Base-by-base conservation (phyloP, 352 stramenopile genomes). In the Phytophthora fragariaefolia region DNA sequence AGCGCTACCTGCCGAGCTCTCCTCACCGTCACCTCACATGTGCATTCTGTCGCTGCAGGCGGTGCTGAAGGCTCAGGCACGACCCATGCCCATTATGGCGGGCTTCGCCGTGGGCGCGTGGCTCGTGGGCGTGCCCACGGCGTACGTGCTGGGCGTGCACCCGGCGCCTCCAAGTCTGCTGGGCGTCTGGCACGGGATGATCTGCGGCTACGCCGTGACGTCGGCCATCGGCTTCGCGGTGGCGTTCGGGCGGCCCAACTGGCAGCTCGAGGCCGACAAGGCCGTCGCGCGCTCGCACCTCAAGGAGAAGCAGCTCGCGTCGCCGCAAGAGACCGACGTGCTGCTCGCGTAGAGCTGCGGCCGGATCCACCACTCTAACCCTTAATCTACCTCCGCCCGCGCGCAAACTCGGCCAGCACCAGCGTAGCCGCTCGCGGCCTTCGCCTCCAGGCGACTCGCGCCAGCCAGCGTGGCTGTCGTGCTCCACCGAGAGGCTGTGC, bases 141-240 rank as follows among this genome's bases (percentile, higher is more conserved):
- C 87, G 4, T 96, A 93, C 63, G 66, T 91, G 36, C 64, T 97
- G 28, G 87, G 79, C 20, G 57, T 93, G 10, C 73, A 71, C 6
- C 58, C 70, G 7, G 57, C 46, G 9, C 59, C 58, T 2, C 61
- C 70, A 18, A 76, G 58, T 46, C 76, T 95, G 17, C 49, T 92
- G 1, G 85, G 87, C 18, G 77, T 97, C 22, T 96, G 88, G 87
- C 46, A 90, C 56, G 87, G 69, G 9, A 77, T 77, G 64, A 77
- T 75, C 34, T 76, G 73, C 13, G 90, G 90, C 20, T 97, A 97
- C 69, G 50, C 76, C 4, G 79, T 94, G 22, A 96, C 87, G 12
- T 80, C 87, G 6, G 63, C 65, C 24, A 92, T 96, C 54, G 79
- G 76, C n/a, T 92, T 89, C 54, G 66, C 67, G 23, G 69, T 72